phyloP scores from a whole-genome alignment of 371 early-diverging fungal genomes.

The Blakeslea trispora region DNA sequence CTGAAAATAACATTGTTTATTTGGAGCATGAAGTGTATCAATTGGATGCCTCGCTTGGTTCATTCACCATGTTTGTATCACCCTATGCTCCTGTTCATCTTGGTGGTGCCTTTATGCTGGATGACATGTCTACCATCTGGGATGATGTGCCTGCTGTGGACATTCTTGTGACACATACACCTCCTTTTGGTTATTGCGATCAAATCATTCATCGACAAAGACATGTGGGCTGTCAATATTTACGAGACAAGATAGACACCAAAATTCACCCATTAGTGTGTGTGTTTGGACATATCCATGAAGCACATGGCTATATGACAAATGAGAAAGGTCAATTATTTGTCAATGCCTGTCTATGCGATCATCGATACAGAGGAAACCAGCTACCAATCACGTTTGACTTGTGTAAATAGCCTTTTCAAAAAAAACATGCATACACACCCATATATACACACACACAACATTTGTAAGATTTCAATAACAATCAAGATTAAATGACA shows the following conservation, averaged over 20 bases:
- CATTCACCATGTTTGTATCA: slow-evolving; percentile 47
- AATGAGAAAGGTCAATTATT: slow-evolving; percentile 37
- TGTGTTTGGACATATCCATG: slow-evolving; percentile 64
- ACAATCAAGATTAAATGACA: too few relatives aligned
- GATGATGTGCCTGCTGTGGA: slow-evolving; percentile 43
- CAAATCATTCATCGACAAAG: slow-evolving; percentile 14
- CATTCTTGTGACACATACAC: slow-evolving; percentile 60
- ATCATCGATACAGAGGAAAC: slow-evolving; percentile 35
- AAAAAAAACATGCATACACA: too few relatives aligned
- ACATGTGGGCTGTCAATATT: slow-evolving; percentile 49
- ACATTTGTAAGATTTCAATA: too few relatives aligned
- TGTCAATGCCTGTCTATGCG: slow-evolving; percentile 55
- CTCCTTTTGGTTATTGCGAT: slow-evolving; percentile 48
- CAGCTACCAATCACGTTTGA: slow-evolving; percentile 57
- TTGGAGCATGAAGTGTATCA: slow-evolving; percentile 48
- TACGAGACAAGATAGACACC: slow-evolving; percentile 37
- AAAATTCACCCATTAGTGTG: slow-evolving; percentile 43
- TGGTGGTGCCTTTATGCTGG: slow-evolving; percentile 57
- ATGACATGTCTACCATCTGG: slow-evolving; percentile 46
- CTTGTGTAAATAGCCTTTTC: not conserved
- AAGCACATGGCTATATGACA: slow-evolving; percentile 43
- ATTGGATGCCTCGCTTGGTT: slow-evolving; percentile 37
- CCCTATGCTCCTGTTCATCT: slow-evolving; percentile 57
- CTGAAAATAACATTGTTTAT: slow-evolving; percentile 41
- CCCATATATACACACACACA: too few relatives aligned